phyloP scores from a whole-genome alignment of 495 filamentous ascomycete genomes.

The Penicillium soppii region DNA sequence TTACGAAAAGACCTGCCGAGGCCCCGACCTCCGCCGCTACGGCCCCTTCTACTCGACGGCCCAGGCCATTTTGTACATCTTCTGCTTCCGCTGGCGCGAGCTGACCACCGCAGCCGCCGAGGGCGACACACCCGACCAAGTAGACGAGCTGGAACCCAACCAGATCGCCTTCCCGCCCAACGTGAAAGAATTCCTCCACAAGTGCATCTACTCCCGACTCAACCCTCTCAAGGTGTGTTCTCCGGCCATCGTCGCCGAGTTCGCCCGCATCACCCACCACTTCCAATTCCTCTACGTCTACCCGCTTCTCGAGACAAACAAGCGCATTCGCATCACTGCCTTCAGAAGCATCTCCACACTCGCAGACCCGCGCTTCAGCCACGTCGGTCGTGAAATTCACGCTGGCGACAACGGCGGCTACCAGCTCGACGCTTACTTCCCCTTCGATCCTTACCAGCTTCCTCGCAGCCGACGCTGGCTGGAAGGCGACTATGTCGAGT shows the following conservation, averaged over 20 bases:
- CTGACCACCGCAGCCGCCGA: conserved; percentile 60
- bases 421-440: conserved; percentile 89
- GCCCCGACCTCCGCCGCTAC: conserved; percentile 81
- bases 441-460: conserved; percentile 93
- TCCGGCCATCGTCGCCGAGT: conserved; percentile 85
- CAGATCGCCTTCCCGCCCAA: conserved; percentile 72
- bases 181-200: conserved; percentile 68
- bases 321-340: conserved; percentile 70
- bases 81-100: conserved; percentile 97
- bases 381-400: conserved; percentile 63
- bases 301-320: conserved; percentile 86
- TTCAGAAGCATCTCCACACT: conserved; percentile 45
- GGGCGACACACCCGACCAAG: conserved; percentile 48
- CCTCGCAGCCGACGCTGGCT: conserved; percentile 84
- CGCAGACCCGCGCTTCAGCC: conserved; percentile 34
- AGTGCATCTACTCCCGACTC: conserved; percentile 77
- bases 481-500: conserved; percentile 78
- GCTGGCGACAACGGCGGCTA: conserved; percentile 63
- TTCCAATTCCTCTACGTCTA: conserved; percentile 86
- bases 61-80: conserved; percentile 92
- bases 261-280: conserved; percentile 80
- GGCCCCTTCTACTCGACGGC: conserved; percentile 81
- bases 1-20: conserved; percentile 67
- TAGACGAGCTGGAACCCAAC: conserved; percentile 54
- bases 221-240: conserved; percentile 97